Percentiles rank a stretch among this genome's conserved stretches.
phyloP scores from a whole-genome alignment of 208 protist genomes.

The Naegleria lovaniensis region DNA sequence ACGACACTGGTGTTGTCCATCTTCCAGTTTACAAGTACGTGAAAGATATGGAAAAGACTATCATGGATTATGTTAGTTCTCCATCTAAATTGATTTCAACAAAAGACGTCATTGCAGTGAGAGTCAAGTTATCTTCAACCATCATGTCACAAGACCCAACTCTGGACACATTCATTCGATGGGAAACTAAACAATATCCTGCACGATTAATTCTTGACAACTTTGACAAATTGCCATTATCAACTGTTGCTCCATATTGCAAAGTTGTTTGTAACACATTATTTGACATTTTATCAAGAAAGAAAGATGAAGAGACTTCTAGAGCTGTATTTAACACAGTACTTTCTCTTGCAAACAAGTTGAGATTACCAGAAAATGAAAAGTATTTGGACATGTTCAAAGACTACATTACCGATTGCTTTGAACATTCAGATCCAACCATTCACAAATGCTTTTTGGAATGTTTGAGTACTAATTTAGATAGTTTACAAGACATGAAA shows the following conservation, averaged over 20 bases:
- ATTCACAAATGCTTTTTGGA: conserved; percentile 21
- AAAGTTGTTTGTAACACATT: background rate
- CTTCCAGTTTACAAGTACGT: background rate
- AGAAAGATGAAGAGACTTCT: background rate
- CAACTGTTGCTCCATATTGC: background rate
- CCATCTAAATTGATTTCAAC: background rate
- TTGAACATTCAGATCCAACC: background rate
- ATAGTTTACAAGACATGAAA: background rate
- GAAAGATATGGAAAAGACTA: conserved; percentile 13
- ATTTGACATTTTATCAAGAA: background rate
- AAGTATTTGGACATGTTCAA: background rate
- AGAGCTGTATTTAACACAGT: background rate
- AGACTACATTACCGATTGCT: background rate
- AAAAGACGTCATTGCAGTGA: background rate
- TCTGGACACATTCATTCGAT: background rate
- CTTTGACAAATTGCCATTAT: background rate
- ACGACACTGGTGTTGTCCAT: background rate
- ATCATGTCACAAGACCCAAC: background rate
- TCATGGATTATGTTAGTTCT: background rate
- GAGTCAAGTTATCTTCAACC: background rate
- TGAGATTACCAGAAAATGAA: background rate
- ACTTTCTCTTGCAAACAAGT: background rate
- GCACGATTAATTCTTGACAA: background rate
- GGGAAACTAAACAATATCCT: background rate
- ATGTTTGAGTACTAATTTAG: background rate